Conservation (phyloP, 495 filamentous ascomycete species). For the Penicillium salamii region DNA sequence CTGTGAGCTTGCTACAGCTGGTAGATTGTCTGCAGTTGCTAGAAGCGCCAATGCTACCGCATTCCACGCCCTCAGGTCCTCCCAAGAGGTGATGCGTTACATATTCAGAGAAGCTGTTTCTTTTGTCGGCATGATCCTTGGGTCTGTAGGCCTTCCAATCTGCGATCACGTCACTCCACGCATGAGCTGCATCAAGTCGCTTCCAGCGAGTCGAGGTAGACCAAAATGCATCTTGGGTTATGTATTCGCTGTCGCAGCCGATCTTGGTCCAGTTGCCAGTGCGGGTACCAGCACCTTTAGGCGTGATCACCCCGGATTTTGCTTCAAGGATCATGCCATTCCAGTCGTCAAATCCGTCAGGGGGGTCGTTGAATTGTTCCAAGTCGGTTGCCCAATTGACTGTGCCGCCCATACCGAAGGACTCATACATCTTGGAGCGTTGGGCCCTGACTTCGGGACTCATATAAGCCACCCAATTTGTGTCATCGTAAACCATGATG, state of each 20-base stretch:
- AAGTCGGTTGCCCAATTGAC: slow-evolving; percentile 44
- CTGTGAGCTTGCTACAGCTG: background rate
- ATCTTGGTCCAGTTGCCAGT: background rate
- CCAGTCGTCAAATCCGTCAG: background rate
- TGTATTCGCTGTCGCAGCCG: background rate
- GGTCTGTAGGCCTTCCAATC: background rate
- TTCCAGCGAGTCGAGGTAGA: background rate
- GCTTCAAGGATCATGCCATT: background rate
- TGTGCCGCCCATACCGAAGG: slow-evolving; percentile 30
- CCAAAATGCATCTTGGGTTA: background rate
- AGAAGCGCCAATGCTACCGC: background rate
- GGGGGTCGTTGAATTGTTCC: slow-evolving; percentile 2
- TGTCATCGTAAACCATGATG: slow-evolving; percentile 42
- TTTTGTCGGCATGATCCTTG: background rate
- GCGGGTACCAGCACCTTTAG: background rate
- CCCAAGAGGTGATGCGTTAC: background rate
- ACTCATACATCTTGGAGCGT: slow-evolving; percentile 20
- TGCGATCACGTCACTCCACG: background rate
- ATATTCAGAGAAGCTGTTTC: background rate
- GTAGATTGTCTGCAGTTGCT: background rate
- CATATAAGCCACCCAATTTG: slow-evolving; percentile 46
- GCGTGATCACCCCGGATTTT: background rate
- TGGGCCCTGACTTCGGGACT: slow-evolving; percentile 17
- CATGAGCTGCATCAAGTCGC: background rate
- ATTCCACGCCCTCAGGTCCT: background rate